Base-by-base conservation (phyloP, 805 yeast genomes). In the Candida jianshihensis region DNA sequence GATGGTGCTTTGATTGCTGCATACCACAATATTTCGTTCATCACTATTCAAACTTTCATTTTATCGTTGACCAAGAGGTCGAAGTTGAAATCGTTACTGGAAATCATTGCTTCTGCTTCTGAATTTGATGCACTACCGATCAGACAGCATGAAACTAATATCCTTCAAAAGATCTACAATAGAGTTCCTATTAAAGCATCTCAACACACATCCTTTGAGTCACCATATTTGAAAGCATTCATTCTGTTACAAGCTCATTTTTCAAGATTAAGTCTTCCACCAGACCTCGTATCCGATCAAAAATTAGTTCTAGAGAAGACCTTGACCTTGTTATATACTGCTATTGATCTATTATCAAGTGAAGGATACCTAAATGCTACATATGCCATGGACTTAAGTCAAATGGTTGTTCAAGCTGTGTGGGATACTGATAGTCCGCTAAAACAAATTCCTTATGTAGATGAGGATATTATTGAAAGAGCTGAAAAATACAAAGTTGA, bases 401-500 rank as follows among this genome's bases (percentile, higher is more conserved):
- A 92, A 54, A 84, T 87, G 94, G 60, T 86, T 6, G 75, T 81
- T 2, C 97, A 90, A 56, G 94, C 83, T 1, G 64, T 84, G 19
- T 87, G 96, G 95, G 84, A 77, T 45, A 66, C 76, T 7, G 95
- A 84, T 38, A 73, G 74, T 33, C 81, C 92, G 2, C 67, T 90
- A 50, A 75, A 73, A 48, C 98, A 90, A 58, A 66, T 90, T 25
- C 98, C 98, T 2, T 71, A 64, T 47, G 74, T 88, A 36, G 64
- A 64, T 31, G 68, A 58, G 2, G 68, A 55, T 0, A 67, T 78
- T 12, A 54, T 86, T 27, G 58, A 61, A 16, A 65, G 81, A 33
- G 81, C 92, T 51, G 48, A 60, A 26, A 63, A 67, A 29, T 62
- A 63, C 37, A 60, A 75, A 0, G 79, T 89, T 14, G 78, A 75